Evolutionary conservation across 306 rosid species (phyloP).

Genomic region (Hippophae tibetana): DNA sequence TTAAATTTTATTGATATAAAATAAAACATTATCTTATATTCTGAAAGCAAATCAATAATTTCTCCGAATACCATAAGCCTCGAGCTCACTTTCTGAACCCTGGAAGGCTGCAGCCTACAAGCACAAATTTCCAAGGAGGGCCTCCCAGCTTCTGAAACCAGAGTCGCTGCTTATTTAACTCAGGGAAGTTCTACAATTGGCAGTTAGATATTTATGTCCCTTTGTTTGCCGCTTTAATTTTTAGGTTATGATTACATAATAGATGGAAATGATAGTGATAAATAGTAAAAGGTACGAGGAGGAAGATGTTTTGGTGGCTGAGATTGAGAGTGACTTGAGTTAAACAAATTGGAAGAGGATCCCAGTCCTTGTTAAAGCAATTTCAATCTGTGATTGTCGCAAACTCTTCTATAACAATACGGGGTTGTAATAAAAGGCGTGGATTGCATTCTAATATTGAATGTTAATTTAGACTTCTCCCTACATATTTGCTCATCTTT

Average conservation of each 20-base stretch:
- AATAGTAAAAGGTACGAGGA: conserved; percentile 83
- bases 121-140: no score
- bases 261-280: conserved; percentile 60
- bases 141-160: no score
- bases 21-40: no score
- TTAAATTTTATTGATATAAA: no score
- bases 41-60: no score
- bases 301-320: conserved; percentile 29
- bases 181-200: no score
- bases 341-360: conserved; percentile 44
- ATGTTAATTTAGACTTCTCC: conserved; percentile 69
- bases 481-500: conserved; percentile 25
- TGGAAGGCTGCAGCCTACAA: no score
- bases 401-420: conserved; percentile 63
- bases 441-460: conserved; percentile 90
- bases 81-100: no score
- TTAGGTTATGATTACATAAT: background rate
- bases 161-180: no score
- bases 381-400: conserved; percentile 69
- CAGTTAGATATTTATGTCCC: background rate
- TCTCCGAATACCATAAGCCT: no score
- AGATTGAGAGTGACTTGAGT: conserved; percentile 12
- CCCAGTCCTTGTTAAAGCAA: conserved; percentile 59
- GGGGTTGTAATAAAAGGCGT: conserved; percentile 82
- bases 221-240: background rate